Evolutionary conservation across 129 eudicot genomes (phyloP).

Genomic region (Arctium lappa): DNA sequence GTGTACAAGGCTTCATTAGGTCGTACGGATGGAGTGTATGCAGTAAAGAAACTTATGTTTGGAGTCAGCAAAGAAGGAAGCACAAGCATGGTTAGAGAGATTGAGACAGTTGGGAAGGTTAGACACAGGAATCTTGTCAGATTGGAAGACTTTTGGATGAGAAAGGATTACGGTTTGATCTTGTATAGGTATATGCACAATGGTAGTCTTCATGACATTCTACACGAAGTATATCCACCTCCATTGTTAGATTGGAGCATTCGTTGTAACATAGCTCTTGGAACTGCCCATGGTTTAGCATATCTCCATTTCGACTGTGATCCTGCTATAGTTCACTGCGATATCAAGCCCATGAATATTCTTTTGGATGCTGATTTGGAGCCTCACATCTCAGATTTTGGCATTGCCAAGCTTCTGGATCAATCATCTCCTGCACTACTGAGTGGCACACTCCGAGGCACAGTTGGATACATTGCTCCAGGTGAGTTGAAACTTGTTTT

Average conservation of each 20-base stretch:
- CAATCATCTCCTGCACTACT: constrained; percentile 43
- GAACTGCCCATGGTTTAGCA: constrained; percentile 73
- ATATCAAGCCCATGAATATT: constrained; percentile 83
- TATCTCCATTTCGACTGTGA: constrained; percentile 86
- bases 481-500: constrained; percentile 33
- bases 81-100: constrained; percentile 74
- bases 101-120: constrained; percentile 82
- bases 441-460: constrained; percentile 54
- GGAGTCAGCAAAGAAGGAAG: constrained; percentile 47
- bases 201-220: constrained; percentile 83
- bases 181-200: constrained; percentile 69
- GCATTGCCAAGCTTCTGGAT: constrained; percentile 89
- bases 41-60: constrained; percentile 68
- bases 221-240: constrained; percentile 51
- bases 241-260: constrained; percentile 52
- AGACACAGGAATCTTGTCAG: constrained; percentile 76
- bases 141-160: constrained; percentile 71
- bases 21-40: constrained; percentile 47
- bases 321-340: constrained; percentile 79
- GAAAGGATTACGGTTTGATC: constrained; percentile 60
- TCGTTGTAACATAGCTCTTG: constrained; percentile 70
- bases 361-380: constrained; percentile 75
- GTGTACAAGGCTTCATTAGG: constrained; percentile 71
- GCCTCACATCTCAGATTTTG: constrained; percentile 91
- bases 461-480: constrained; percentile 88